Conservation (phyloP, 805 yeast species). For the Spathaspora hagerdaliae region DNA sequence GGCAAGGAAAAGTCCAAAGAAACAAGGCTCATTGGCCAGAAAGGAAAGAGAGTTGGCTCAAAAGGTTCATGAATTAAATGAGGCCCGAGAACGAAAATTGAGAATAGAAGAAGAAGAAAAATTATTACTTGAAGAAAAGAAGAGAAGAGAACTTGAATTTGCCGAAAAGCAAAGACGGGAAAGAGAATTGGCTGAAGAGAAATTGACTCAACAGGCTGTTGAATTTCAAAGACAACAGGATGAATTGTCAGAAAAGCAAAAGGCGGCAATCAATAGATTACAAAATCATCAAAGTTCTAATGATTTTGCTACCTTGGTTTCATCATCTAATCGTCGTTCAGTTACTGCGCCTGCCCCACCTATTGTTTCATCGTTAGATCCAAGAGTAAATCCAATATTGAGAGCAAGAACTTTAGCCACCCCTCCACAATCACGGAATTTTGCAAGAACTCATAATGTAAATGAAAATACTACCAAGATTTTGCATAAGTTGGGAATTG, state of each 20-base stretch:
- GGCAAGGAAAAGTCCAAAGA: background rate
- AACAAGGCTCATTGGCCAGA: slow-evolving; percentile 3
- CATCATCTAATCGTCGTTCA: slow-evolving; percentile 10
- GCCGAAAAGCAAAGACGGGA: slow-evolving; percentile 15
- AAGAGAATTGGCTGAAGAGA: slow-evolving; percentile 11
- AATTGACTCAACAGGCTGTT: slow-evolving; percentile 9
- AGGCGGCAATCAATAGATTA: slow-evolving; percentile 23
- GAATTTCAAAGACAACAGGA: background rate
- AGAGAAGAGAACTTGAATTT: slow-evolving; percentile 7
- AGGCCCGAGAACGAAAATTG: slow-evolving; percentile 16
- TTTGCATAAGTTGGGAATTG: slow-evolving; percentile 36
- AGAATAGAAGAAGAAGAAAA: slow-evolving; percentile 11
- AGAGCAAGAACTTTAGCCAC: slow-evolving; percentile 35
- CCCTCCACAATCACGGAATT: slow-evolving; percentile 8
- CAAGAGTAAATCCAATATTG: slow-evolving; percentile 28
- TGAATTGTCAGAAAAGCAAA: slow-evolving; percentile 24
- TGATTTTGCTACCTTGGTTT: slow-evolving; percentile 12
- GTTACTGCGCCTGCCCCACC: slow-evolving; percentile 22
- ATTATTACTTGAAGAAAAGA: slow-evolving; percentile 7
- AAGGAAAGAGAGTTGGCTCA: slow-evolving; percentile 18
- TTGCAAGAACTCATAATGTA: background rate
- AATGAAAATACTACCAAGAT: slow-evolving; percentile 28
- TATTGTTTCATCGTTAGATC: slow-evolving; percentile 30
- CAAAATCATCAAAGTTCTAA: slow-evolving; percentile 13
- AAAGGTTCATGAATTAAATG: slow-evolving; percentile 16